phyloP scores from a whole-genome alignment of 805 yeast species.

The Hyphopichia homilentoma region DNA sequence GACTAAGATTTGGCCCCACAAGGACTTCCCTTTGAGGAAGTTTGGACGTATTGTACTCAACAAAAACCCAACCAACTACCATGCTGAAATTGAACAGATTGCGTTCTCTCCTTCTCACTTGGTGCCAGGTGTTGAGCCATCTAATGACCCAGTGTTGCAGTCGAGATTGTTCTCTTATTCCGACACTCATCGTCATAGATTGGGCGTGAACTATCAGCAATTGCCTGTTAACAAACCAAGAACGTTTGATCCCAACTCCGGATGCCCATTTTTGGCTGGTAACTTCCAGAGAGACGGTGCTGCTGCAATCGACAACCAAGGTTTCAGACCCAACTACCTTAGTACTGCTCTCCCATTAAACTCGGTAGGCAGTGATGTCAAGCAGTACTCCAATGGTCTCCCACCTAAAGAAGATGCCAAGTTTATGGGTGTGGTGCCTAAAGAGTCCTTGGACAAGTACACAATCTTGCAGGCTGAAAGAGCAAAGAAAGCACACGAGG shows the following conservation, averaged over 20 bases:
- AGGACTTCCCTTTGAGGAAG: constrained; percentile 50
- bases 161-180: constrained; percentile 79
- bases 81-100: constrained; percentile 65
- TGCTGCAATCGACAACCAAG: constrained; percentile 28
- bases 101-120: constrained; percentile 84
- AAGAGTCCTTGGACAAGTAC: constrained; percentile 18
- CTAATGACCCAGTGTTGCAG: constrained; percentile 82
- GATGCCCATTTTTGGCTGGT: constrained; percentile 24
- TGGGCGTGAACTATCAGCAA: constrained; percentile 67
- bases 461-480: constrained; percentile 24
- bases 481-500: constrained; percentile 31
- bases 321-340: constrained; percentile 49
- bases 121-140: constrained; percentile 79
- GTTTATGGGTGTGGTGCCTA: constrained; percentile 30
- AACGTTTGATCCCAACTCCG: constrained; percentile 17
- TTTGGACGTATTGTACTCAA: constrained; percentile 54
- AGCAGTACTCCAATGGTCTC: constrained; percentile 15
- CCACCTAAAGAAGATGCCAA: constrained; percentile 18
- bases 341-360: constrained; percentile 36
- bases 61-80: constrained; percentile 53
- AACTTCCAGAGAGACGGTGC: constrained; percentile 21
- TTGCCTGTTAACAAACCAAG: constrained; percentile 56
- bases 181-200: constrained; percentile 81
- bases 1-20: constrained; percentile 58
- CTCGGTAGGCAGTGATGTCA: constrained; percentile 16